phyloP scores from a whole-genome alignment of 305 asterid species.

The Andrographis paniculata region DNA sequence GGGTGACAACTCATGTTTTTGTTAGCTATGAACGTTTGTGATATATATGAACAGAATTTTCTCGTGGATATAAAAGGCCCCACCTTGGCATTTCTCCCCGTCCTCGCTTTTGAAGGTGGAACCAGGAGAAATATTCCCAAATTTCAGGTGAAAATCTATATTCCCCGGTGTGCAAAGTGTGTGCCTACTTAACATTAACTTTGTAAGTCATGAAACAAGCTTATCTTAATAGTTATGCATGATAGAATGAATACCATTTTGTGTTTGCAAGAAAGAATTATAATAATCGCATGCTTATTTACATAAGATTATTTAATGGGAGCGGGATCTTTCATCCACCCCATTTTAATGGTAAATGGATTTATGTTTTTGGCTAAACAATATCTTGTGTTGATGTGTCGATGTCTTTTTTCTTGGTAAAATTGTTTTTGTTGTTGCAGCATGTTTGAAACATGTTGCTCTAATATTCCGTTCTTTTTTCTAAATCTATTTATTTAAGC shows the following conservation, averaged over 20 bases:
- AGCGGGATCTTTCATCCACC: neutral
- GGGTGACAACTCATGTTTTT: neutral
- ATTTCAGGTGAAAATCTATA: slow-evolving; percentile 48
- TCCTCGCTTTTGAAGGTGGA: slow-evolving; percentile 96
- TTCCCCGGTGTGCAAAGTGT: neutral
- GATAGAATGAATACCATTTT: too few species aligned
- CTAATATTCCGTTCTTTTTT: too few species aligned
- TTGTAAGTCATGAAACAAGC: too few species aligned
- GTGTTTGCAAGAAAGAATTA: neutral
- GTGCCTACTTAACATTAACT: too few species aligned
- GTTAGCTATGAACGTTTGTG: slow-evolving; percentile 10
- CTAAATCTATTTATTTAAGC: too few species aligned
- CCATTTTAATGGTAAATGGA: neutral
- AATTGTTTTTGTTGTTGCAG: neutral
- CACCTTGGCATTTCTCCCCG: slow-evolving; percentile 72
- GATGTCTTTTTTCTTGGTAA: neutral
- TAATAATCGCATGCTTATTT: neutral
- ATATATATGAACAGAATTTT: slow-evolving; percentile 52
- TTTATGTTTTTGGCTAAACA: neutral
- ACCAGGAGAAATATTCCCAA: slow-evolving; percentile 94
- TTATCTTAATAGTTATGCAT: too few species aligned
- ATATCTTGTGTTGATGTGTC: too few species aligned
- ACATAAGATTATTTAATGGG: neutral
- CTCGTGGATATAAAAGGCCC: slow-evolving; percentile 92
- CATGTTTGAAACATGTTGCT: too few species aligned